These are phyloP conservation scores for Dothistroma septosporum DNA, from an alignment of 2,329 filamentous ascomycete genomes.

Conservation along the genomic window DNA sequence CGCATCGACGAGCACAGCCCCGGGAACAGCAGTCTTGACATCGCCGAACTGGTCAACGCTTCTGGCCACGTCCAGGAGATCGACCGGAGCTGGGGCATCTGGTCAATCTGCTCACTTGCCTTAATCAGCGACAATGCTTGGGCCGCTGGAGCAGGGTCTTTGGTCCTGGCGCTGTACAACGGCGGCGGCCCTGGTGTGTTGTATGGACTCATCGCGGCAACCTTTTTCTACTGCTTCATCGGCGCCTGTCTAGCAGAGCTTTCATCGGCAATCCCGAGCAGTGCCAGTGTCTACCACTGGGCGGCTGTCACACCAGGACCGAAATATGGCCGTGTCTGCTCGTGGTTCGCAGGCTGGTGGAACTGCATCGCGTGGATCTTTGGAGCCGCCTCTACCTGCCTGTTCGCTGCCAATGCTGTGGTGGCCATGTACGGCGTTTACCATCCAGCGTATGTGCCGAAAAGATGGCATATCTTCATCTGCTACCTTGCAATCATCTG, in stretches of 20 bases:
- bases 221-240: constrained; percentile 50
- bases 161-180: constrained; percentile 38
- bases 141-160: constrained; percentile 24
- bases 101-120: constrained; percentile 46
- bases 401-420: constrained; percentile 45
- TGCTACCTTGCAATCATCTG: constrained; percentile 47
- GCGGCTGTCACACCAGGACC: constrained; percentile 47
- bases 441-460: constrained; percentile 43
- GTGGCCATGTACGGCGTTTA: constrained; percentile 49
- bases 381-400: constrained; percentile 40
- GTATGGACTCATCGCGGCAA: constrained; percentile 47
- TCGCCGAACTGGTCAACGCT: constrained; percentile 42
- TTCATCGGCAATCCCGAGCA: constrained; percentile 37
- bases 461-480: constrained; percentile 52
- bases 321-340: constrained; percentile 44
- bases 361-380: constrained; percentile 51
- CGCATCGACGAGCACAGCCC: neutral
- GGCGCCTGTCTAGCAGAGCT: constrained; percentile 51
- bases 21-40: neutral
- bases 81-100: constrained; percentile 47
- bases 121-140: constrained; percentile 35
- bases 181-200: constrained; percentile 46
- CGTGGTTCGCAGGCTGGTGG: constrained; percentile 51
- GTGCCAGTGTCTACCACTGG: constrained; percentile 50
- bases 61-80: constrained; percentile 52